Evolutionary conservation across 1,284 basidiomycete genomes (phyloP).

Genomic region (Apiotrichum mycotoxinovorans): DNA sequence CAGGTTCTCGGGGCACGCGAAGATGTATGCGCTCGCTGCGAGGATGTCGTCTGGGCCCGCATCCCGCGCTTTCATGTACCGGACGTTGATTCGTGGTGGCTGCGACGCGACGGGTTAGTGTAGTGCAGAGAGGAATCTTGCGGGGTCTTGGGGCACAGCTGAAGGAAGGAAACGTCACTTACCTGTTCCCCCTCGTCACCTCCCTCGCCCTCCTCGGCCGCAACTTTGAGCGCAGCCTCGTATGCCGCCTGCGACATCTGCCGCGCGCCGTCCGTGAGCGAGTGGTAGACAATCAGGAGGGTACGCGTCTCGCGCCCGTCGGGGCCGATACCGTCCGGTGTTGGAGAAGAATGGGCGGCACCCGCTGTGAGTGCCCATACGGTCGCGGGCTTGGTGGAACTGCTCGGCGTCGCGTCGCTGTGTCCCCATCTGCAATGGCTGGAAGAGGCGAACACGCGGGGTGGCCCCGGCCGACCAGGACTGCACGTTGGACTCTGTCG

Average conservation of each 20-base stretch:
- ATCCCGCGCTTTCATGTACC: constrained; percentile 3
- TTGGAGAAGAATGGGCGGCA: no score
- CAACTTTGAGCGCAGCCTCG: constrained; percentile 4
- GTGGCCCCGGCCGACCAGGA: no score
- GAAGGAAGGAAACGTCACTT: no score
- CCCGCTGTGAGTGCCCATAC: no score
- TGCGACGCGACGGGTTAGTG: neutral
- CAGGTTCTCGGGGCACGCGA: constrained; percentile 21
- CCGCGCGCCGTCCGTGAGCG: constrained; percentile 14
- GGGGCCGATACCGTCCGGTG: no score
- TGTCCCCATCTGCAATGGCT: no score
- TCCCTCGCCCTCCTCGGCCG: neutral
- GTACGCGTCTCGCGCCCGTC: neutral
- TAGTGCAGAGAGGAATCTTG: neutral
- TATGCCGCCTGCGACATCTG: constrained; percentile 17
- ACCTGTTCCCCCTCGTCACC: neutral
- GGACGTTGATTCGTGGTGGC: neutral
- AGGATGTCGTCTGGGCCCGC: constrained; percentile 15
- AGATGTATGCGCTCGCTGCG: constrained; percentile 11
- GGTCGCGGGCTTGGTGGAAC: no score
- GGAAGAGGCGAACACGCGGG: no score
- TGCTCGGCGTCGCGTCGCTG: no score
- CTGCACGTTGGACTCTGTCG: no score
- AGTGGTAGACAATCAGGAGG: constrained; percentile 27
- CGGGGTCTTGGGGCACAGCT: neutral